phyloP scores from a whole-genome alignment of 2,329 filamentous ascomycete genomes.

The Hymenotorrendiella dingleyae region DNA sequence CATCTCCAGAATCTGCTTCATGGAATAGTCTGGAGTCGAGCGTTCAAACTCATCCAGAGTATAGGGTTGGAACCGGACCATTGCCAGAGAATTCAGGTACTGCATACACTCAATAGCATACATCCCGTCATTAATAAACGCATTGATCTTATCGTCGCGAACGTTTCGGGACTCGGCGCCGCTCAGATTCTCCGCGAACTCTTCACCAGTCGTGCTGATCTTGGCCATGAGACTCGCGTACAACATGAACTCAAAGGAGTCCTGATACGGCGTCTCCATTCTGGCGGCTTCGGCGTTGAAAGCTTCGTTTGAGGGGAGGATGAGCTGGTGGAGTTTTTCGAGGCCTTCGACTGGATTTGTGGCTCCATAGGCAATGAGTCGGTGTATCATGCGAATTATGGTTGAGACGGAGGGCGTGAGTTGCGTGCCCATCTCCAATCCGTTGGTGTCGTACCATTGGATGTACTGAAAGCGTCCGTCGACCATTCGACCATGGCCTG shows the following conservation, averaged over 20 bases:
- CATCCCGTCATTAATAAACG: neutral
- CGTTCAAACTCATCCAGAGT: neutral
- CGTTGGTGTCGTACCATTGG: no score
- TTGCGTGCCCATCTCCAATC: neutral
- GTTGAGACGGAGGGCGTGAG: neutral
- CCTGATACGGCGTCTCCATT: neutral
- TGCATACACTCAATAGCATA: neutral
- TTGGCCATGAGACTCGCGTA: neutral
- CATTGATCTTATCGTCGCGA: neutral
- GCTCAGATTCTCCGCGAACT: neutral
- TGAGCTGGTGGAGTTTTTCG: neutral
- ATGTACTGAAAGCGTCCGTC: no score
- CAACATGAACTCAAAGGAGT: neutral
- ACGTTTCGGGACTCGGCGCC: neutral
- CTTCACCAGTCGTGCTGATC: neutral
- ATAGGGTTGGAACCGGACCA: neutral
- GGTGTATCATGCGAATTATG: neutral
- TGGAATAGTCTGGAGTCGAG: neutral
- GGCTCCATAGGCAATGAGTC: neutral
- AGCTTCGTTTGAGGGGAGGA: neutral
- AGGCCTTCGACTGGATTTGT: neutral
- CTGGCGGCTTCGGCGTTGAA: neutral
- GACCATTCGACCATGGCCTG: no score
- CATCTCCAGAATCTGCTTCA: neutral
- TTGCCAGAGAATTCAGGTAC: neutral